Evolutionary conservation across 2,329 filamentous ascomycete species (phyloP).

Genomic region (Pestalotiopsis sp.): DNA sequence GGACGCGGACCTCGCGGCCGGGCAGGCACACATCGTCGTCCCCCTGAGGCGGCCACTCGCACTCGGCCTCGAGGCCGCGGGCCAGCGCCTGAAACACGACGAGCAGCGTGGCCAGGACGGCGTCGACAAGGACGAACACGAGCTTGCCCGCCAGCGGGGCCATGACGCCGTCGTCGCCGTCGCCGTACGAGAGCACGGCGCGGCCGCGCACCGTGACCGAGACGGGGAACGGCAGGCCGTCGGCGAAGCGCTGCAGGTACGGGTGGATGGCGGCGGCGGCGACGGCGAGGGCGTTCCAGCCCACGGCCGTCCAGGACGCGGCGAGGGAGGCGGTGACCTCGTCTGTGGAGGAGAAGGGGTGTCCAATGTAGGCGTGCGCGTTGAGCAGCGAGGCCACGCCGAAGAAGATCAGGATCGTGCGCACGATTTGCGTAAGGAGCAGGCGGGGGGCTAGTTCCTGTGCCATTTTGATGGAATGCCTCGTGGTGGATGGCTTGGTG

Average conservation of each 20-base stretch:
- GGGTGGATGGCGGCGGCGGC: slow-evolving; percentile 16
- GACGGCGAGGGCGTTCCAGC: slow-evolving; percentile 15
- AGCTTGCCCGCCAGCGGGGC: slow-evolving; percentile 16
- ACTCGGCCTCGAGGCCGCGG: slow-evolving; percentile 13
- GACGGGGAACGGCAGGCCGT: slow-evolving; percentile 16
- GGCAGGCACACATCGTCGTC: neutral
- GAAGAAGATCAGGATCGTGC: slow-evolving; percentile 14
- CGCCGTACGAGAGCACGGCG: slow-evolving; percentile 14
- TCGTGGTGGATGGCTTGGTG: neutral
- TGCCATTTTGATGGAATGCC: slow-evolving; percentile 5
- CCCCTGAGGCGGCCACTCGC: neutral
- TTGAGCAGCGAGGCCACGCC: slow-evolving; percentile 12
- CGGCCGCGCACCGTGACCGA: slow-evolving; percentile 13
- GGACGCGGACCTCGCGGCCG: slow-evolving; percentile 1
- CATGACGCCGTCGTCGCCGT: slow-evolving; percentile 15
- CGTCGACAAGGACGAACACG: slow-evolving; percentile 4
- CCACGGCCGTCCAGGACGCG: slow-evolving; percentile 12
- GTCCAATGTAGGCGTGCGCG: slow-evolving; percentile 12
- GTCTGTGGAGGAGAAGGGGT: neutral
- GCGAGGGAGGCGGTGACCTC: slow-evolving; percentile 9
- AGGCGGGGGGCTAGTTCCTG: slow-evolving; percentile 15
- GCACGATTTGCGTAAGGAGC: slow-evolving; percentile 14
- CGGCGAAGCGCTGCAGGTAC: slow-evolving; percentile 18
- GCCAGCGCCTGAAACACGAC: slow-evolving; percentile 12
- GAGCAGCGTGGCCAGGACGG: slow-evolving; percentile 13